Evolutionary conservation across 441 rosid genomes (phyloP).

Genomic region (Jatropha podagrica): DNA sequence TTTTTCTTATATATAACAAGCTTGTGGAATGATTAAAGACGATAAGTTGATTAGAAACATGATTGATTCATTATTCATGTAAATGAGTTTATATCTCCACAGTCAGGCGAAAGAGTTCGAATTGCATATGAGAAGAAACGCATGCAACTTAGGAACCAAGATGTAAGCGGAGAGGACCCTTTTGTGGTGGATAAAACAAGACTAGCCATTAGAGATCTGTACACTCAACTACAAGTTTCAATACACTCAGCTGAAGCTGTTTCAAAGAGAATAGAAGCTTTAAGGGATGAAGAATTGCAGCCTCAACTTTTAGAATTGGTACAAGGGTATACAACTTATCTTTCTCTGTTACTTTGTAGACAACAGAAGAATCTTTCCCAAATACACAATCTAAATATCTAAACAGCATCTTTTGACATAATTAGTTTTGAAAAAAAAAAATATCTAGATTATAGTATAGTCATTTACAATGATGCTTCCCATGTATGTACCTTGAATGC

Average conservation of each 20-base stretch:
- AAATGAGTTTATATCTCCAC: conserved; percentile 2
- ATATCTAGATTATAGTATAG: neutral
- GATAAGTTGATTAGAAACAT: too few species aligned
- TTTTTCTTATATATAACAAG: neutral
- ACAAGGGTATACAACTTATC: conserved; percentile 62
- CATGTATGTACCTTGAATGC: neutral
- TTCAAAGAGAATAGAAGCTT: conserved; percentile 76
- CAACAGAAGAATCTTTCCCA: neutral
- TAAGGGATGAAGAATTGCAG: conserved; percentile 92
- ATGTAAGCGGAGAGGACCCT: conserved; percentile 74
- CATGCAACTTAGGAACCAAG: conserved; percentile 74
- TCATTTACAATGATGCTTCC: neutral
- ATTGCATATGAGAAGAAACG: conserved; percentile 85
- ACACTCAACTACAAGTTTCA: conserved; percentile 77
- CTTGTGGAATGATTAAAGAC: too few species aligned
- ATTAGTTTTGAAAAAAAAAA: neutral
- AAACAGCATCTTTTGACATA: too few species aligned
- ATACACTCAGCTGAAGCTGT: conserved; percentile 87
- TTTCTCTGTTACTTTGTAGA: neutral
- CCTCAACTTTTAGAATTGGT: conserved; percentile 85
- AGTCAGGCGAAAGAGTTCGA: conserved; percentile 88
- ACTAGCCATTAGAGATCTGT: conserved; percentile 66
- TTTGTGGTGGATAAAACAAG: conserved; percentile 66
- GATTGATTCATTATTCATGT: neutral
- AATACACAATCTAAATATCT: neutral